Evolutionary conservation across 2,329 filamentous ascomycete species (phyloP).

Genomic region (Alternaria brassicicola): DNA sequence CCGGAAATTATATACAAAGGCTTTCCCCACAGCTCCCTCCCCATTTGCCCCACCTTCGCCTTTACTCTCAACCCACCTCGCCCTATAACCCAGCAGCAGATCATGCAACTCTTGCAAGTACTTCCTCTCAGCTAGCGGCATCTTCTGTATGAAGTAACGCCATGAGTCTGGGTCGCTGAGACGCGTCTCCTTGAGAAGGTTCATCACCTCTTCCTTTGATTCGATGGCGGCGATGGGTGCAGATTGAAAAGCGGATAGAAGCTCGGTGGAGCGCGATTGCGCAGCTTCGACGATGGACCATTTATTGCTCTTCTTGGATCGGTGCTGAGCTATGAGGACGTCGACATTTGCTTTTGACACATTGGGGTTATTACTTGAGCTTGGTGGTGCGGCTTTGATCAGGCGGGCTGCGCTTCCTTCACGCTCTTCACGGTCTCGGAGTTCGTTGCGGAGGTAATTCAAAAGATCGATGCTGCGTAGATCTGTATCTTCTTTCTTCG

Average conservation of each 20-base stretch:
- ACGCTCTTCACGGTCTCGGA: constrained; percentile 76
- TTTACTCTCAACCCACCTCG: constrained; percentile 58
- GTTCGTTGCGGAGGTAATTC: constrained; percentile 79
- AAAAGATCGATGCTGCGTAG: constrained; percentile 74
- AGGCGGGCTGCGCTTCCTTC: constrained; percentile 55
- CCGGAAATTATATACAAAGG: constrained; percentile 91
- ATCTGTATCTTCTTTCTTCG: constrained; percentile 77
- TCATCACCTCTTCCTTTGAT: constrained; percentile 81
- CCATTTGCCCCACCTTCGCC: constrained; percentile 34
- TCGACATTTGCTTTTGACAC: constrained; percentile 70
- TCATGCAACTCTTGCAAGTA: constrained; percentile 85
- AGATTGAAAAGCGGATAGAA: constrained; percentile 73
- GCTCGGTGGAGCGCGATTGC: constrained; percentile 61
- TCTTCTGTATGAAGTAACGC: constrained; percentile 78
- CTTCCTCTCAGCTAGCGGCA: constrained; percentile 76
- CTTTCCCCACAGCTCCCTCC: constrained; percentile 64
- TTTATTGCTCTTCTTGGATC: constrained; percentile 90
- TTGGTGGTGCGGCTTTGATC: constrained; percentile 27
- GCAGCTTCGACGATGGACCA: constrained; percentile 82
- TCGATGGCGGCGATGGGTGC: constrained; percentile 88
- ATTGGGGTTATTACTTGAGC: constrained; percentile 23
- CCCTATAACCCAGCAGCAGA: constrained; percentile 68
- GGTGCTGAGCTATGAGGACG: constrained; percentile 80
- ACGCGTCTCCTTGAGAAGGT: constrained; percentile 73
- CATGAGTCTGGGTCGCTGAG: constrained; percentile 83